Conservation (phyloP, 768 basidiomycete species). For the Kwoniella europaea region DNA sequence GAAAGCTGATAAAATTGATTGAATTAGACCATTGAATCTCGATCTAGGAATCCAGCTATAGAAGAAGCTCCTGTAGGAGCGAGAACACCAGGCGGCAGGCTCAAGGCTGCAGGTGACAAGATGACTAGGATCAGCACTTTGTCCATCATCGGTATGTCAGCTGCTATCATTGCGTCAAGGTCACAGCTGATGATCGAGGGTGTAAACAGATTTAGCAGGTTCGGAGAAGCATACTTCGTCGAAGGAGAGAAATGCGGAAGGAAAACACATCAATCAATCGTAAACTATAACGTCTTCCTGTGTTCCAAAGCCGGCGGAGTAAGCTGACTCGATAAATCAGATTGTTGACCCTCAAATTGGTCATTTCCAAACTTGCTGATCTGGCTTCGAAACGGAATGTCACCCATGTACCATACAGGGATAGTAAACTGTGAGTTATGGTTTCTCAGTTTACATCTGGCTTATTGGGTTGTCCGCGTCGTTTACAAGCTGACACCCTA, state of each 20-base stretch:
- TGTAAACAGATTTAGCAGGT: conserved; percentile 73
- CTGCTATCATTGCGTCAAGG: not conserved
- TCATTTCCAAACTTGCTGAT: conserved; percentile 89
- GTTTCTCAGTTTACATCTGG: too few relatives aligned
- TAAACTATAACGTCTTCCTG: conserved; percentile 23
- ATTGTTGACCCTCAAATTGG: conserved; percentile 86
- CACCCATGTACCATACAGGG: conserved; percentile 92
- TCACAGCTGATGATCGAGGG: conserved; percentile 14
- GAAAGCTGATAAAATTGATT: not conserved
- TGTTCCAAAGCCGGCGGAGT: not conserved
- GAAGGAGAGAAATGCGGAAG: conserved; percentile 93
- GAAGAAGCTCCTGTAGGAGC: conserved; percentile 61
- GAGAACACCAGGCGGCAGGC: conserved; percentile 38
- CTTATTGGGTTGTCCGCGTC: too few relatives aligned
- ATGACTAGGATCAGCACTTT: conserved; percentile 56
- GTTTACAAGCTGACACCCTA: conserved; percentile 3
- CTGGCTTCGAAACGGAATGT: conserved; percentile 65
- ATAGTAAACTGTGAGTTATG: conserved; percentile 73
- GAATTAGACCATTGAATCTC: conserved; percentile 71
- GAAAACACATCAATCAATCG: conserved; percentile 86
- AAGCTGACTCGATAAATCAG: conserved; percentile 59
- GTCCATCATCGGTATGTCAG: conserved; percentile 49
- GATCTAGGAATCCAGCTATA: conserved; percentile 61
- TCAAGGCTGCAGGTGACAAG: conserved; percentile 43
- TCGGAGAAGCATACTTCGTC: conserved; percentile 95